Conservation (phyloP, 2,329 filamentous ascomycete species). For the Monilinia fructigena region DNA sequence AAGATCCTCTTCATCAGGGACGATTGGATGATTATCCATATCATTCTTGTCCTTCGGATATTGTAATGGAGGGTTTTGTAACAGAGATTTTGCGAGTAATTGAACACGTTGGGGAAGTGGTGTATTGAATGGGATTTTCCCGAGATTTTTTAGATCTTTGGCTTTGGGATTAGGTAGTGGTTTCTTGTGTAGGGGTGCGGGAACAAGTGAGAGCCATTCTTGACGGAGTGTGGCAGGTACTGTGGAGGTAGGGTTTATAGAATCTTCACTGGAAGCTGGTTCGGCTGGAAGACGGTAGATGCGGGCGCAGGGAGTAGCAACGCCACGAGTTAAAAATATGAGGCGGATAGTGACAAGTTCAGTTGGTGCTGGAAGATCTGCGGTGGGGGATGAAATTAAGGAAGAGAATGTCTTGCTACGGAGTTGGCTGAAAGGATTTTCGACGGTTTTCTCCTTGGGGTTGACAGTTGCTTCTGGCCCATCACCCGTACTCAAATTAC, state of each 20-base stretch:
- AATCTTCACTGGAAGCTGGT: slow-evolving; percentile 42
- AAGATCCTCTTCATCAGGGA: slow-evolving; percentile 73
- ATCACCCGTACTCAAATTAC: neutral
- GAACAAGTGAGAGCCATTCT: slow-evolving; percentile 68
- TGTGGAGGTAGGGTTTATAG: slow-evolving; percentile 10
- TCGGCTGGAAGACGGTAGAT: slow-evolving; percentile 74
- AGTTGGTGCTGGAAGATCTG: slow-evolving; percentile 40
- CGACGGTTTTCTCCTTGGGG: neutral
- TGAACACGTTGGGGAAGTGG: slow-evolving; percentile 40
- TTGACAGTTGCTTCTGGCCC: neutral
- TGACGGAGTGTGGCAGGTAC: slow-evolving; percentile 52
- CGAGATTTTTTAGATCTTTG: slow-evolving; percentile 25
- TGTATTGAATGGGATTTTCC: slow-evolving; percentile 37
- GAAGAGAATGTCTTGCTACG: slow-evolving; percentile 28
- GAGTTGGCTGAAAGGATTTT: slow-evolving; percentile 29
- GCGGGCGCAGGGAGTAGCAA: slow-evolving; percentile 69
- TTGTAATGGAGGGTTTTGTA: slow-evolving; percentile 44
- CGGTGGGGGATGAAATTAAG: slow-evolving; percentile 32
- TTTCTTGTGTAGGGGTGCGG: slow-evolving; percentile 33
- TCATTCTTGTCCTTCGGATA: slow-evolving; percentile 40
- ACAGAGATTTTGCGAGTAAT: slow-evolving; percentile 50
- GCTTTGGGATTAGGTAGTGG: slow-evolving; percentile 32
- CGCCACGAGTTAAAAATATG: slow-evolving; percentile 66
- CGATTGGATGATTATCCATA: slow-evolving; percentile 55
- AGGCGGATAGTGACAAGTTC: slow-evolving; percentile 63